phyloP scores from a whole-genome alignment of 495 filamentous ascomycete species.

The Oleoguttula mirabilis region DNA sequence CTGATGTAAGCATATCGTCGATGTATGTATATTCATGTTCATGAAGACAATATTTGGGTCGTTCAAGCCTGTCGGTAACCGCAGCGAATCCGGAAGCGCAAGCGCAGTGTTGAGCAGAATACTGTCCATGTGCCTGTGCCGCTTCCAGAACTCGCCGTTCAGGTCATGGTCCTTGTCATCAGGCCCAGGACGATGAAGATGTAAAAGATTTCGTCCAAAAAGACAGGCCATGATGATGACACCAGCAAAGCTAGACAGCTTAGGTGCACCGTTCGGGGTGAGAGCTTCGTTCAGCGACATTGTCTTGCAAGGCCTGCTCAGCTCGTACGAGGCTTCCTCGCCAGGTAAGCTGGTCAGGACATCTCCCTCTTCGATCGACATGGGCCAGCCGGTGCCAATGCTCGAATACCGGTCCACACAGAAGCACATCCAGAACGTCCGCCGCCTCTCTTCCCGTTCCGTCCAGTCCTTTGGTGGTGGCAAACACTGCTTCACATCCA shows the following conservation, averaged over 20 bases:
- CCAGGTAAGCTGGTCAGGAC: slow-evolving; percentile 76
- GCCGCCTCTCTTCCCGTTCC: slow-evolving; percentile 77
- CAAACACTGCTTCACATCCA: slow-evolving; percentile 88
- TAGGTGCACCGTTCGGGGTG: slow-evolving; percentile 54
- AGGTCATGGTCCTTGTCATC: slow-evolving; percentile 79
- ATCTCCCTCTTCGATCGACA: slow-evolving; percentile 86
- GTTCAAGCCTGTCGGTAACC: slow-evolving; percentile 61
- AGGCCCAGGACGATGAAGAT: slow-evolving; percentile 78
- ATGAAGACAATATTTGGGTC: slow-evolving; percentile 86
- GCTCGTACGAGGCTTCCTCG: slow-evolving; percentile 76
- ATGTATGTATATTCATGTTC: slow-evolving; percentile 95
- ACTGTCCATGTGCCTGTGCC: slow-evolving; percentile 80
- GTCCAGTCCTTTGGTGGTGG: slow-evolving; percentile 83
- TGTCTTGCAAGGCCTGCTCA: slow-evolving; percentile 59
- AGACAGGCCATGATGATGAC: slow-evolving; percentile 74
- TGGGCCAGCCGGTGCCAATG: slow-evolving; percentile 95
- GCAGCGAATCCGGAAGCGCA: slow-evolving; percentile 68
- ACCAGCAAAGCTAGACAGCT: slow-evolving; percentile 66
- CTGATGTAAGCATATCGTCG: slow-evolving; percentile 93
- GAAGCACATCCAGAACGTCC: slow-evolving; percentile 93
- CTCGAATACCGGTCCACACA: slow-evolving; percentile 84
- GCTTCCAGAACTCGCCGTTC: slow-evolving; percentile 92
- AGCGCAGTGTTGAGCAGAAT: slow-evolving; percentile 78
- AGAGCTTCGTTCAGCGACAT: slow-evolving; percentile 59
- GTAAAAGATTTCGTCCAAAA: slow-evolving; percentile 87